These are phyloP conservation scores for Apophysomyces variabilis DNA, from an alignment of 371 early-diverging fungal species.

Conservation along the genomic window DNA sequence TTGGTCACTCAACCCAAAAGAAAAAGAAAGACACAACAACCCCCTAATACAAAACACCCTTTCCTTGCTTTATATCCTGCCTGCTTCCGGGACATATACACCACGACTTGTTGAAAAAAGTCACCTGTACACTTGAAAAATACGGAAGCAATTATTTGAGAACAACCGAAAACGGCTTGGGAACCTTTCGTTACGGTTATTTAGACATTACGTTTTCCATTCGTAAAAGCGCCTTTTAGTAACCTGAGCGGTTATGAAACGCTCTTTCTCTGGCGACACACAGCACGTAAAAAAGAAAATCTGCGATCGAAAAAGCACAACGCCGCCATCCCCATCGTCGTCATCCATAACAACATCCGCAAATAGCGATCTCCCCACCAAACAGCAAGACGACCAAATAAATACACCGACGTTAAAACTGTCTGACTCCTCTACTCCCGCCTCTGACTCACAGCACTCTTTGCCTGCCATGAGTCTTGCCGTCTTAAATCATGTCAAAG, in stretches of 20 bases:
- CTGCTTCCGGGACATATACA: neutral
- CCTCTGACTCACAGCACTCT: constrained; percentile 1
- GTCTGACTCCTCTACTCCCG: constrained; percentile 6
- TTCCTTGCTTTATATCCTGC: neutral
- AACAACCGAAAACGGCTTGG: neutral
- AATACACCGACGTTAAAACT: constrained; percentile 10
- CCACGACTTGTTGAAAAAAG: neutral
- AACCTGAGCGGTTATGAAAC: constrained; percentile 37
- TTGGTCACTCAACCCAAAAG: constrained; percentile 8
- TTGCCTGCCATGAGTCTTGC: constrained; percentile 23
- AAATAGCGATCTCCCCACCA: constrained; percentile 13
- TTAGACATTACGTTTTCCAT: constrained; percentile 11
- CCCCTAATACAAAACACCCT: constrained; percentile 1
- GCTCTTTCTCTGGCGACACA: constrained; percentile 29
- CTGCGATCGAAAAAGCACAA: constrained; percentile 13
- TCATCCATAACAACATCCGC: constrained; percentile 10
- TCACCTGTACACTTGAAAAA: constrained; percentile 9
- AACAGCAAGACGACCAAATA: constrained; percentile 14
- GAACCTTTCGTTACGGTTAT: neutral
- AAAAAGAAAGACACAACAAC: neutral
- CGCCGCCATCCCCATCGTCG: constrained; percentile 9
- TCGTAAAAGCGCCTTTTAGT: constrained; percentile 13
- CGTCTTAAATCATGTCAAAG: constrained; percentile 34
- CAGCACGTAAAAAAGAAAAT: constrained; percentile 15
- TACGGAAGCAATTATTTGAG: constrained; percentile 1